phyloP scores from a whole-genome alignment of 73 alveolate species.

The Paramecium tetraurelia region DNA sequence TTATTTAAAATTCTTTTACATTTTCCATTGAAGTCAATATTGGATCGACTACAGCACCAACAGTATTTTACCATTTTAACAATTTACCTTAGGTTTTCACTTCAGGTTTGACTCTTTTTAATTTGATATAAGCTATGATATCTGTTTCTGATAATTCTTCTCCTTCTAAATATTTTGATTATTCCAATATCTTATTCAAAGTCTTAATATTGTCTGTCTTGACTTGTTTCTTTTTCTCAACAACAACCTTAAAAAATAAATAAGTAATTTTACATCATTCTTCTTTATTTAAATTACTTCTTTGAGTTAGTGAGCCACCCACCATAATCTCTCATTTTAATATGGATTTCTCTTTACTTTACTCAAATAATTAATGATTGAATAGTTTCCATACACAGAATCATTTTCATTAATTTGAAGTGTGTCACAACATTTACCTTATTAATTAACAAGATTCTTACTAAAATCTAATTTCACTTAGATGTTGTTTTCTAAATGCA shows the following conservation, averaged over 20 bases:
- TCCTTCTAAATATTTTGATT: conserved; percentile 19
- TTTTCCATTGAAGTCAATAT: background rate
- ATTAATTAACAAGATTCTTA: background rate
- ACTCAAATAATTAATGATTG: background rate
- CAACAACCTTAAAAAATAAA: background rate
- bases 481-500: background rate
- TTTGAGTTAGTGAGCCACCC: background rate
- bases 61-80: background rate
- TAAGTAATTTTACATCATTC: background rate
- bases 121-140: background rate
- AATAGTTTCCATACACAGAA: background rate
- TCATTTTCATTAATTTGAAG: background rate
- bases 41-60: background rate
- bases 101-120: background rate
- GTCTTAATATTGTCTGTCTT: background rate
- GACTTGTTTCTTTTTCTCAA: background rate
- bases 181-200: background rate
- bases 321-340: background rate
- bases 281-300: background rate
- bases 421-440: background rate
- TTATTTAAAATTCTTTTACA: background rate
- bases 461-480: background rate
- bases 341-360: background rate
- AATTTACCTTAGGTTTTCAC: background rate
- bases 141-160: background rate